Conservation (phyloP, 2,329 filamentous ascomycete genomes). For the Coleophoma eucalyptorum region DNA sequence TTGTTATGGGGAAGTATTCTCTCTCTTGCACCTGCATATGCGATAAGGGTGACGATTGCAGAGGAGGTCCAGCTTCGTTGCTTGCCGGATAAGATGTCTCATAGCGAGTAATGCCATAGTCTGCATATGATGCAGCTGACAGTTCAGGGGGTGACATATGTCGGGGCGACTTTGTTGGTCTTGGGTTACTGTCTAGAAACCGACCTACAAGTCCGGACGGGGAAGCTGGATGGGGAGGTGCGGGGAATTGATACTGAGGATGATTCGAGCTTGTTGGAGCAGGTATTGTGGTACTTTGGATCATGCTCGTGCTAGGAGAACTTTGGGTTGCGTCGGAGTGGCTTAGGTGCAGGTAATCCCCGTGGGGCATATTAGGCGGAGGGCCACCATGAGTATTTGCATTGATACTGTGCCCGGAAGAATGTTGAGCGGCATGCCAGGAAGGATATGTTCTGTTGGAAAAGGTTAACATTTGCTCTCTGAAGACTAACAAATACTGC, state of each 20-base stretch:
- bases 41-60: neutral
- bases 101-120: slow-evolving; percentile 16
- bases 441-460: slow-evolving; percentile 18
- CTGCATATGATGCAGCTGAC: slow-evolving; percentile 14
- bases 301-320: neutral
- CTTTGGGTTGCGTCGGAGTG: slow-evolving; percentile 15
- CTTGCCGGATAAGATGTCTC: slow-evolving; percentile 14
- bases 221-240: slow-evolving; percentile 8
- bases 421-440: slow-evolving; percentile 19
- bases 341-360: slow-evolving; percentile 22
- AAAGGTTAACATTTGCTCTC: no score
- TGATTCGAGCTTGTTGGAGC: slow-evolving; percentile 5
- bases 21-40: neutral
- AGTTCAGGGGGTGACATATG: slow-evolving; percentile 22
- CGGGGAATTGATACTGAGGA: slow-evolving; percentile 14
- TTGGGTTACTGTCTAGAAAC: slow-evolving; percentile 25
- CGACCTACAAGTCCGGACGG: slow-evolving; percentile 10
- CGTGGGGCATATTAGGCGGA: slow-evolving; percentile 12
- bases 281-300: neutral
- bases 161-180: slow-evolving; percentile 27
- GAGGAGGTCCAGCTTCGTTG: neutral
- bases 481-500: no score
- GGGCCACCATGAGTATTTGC: slow-evolving; percentile 14
- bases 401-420: slow-evolving; percentile 17
- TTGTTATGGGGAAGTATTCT: slow-evolving; percentile 1